Percentiles rank a stretch among this genome's conserved stretches.
Conservation (phyloP, 306 rosid species). For the Vigna radiata region DNA sequence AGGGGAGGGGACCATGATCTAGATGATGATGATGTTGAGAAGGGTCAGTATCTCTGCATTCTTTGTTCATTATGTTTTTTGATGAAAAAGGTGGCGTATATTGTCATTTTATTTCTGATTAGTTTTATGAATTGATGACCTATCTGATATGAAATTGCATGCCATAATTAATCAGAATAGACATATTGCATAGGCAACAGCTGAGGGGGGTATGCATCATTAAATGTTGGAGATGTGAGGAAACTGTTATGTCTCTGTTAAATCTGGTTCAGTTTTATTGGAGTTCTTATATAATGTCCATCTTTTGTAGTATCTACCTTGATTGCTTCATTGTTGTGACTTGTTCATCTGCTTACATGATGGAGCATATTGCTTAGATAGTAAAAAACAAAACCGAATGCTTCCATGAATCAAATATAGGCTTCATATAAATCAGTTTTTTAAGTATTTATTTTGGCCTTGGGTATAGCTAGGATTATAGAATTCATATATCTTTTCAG, state of each 20-base stretch:
- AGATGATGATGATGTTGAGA: conserved; percentile 84
- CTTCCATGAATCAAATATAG: conserved; percentile 20
- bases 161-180: conserved; percentile 30
- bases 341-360: conserved; percentile 5
- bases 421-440: conserved; percentile 15
- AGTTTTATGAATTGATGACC: conserved; percentile 25
- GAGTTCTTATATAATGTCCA: conserved; percentile 14
- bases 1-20: conserved; percentile 80
- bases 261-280: neutral
- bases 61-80: conserved; percentile 23
- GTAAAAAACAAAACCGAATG: conserved; percentile 6
- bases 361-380: conserved; percentile 22
- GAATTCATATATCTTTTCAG: conserved; percentile 20
- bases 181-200: conserved; percentile 9
- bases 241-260: conserved; percentile 6
- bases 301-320: conserved; percentile 6
- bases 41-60: conserved; percentile 61
- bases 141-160: conserved; percentile 4
- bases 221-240: conserved; percentile 25
- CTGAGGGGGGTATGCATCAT: conserved; percentile 18
- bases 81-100: neutral
- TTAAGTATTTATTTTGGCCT: conserved; percentile 24
- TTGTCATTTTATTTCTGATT: conserved; percentile 34
- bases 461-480: conserved; percentile 24
- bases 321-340: conserved; percentile 22